A percentile compares a stretch with the other conserved stretches of the same genome.
These are phyloP conservation scores for Paradendryphiella salina DNA, from an alignment of 2,329 filamentous ascomycete genomes.

Conservation along the genomic window DNA sequence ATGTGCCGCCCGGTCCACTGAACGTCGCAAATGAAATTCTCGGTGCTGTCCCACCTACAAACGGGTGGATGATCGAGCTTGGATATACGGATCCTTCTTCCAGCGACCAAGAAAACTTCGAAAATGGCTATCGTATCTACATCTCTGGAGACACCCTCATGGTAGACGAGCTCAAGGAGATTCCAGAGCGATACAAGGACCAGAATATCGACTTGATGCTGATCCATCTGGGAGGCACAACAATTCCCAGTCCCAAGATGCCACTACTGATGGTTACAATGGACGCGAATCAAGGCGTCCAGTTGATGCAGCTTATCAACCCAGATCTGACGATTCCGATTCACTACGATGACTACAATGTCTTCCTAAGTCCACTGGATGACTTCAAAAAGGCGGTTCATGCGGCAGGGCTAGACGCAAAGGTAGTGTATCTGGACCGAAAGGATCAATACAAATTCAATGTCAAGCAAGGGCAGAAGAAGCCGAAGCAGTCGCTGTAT, in stretches of 20 bases:
- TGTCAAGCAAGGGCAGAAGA: slow-evolving; percentile 43
- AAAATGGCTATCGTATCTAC: slow-evolving; percentile 62
- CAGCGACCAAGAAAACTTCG: slow-evolving; percentile 36
- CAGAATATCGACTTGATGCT: slow-evolving; percentile 68
- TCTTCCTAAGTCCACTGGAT: slow-evolving; percentile 61
- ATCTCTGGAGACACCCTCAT: slow-evolving; percentile 68
- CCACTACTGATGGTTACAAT: slow-evolving; percentile 55
- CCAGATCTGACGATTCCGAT: slow-evolving; percentile 64
- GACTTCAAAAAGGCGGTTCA: slow-evolving; percentile 64
- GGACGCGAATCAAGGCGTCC: slow-evolving; percentile 65
- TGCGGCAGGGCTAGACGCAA: slow-evolving; percentile 55
- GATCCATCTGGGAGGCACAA: slow-evolving; percentile 67
- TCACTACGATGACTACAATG: slow-evolving; percentile 55
- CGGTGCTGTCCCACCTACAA: slow-evolving; percentile 64
- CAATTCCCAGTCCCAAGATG: slow-evolving; percentile 62
- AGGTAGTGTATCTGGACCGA: slow-evolving; percentile 64
- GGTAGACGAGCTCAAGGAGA: slow-evolving; percentile 64
- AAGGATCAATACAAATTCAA: slow-evolving; percentile 61
- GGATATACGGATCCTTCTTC: slow-evolving; percentile 49
- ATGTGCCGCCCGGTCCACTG: slow-evolving; percentile 56
- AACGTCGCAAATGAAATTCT: slow-evolving; percentile 54
- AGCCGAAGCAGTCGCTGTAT: slow-evolving; percentile 11
- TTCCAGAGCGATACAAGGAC: slow-evolving; percentile 59
- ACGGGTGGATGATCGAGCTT: slow-evolving; percentile 68
- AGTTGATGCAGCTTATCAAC: slow-evolving; percentile 62